Evolutionary conservation across 257 asterid species (phyloP).

Genomic region (Avicennia marina): DNA sequence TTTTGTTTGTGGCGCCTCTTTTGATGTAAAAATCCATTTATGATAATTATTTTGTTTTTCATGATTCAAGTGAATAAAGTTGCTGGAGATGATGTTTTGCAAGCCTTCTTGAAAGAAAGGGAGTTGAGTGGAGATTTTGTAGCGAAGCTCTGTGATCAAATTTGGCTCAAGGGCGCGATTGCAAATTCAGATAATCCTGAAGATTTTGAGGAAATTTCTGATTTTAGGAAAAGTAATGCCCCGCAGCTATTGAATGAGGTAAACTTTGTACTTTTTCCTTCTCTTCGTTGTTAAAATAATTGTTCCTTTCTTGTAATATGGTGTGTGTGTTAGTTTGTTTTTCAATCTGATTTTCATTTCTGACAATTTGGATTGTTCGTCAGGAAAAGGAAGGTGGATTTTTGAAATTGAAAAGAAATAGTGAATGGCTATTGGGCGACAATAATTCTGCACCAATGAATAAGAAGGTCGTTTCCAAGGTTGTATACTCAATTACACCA

Average conservation of each 20-base stretch:
- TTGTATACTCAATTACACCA: conserved; percentile 21
- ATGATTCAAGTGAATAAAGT: conserved; percentile 38
- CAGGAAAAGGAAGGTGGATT: conserved; percentile 69
- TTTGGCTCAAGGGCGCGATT: conserved; percentile 49
- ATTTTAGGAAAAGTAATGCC: conserved; percentile 5
- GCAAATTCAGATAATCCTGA: conserved; percentile 15
- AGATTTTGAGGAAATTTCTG: conserved; percentile 23
- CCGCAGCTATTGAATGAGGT: conserved; percentile 42
- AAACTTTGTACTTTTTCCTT: background rate
- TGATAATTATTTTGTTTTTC: background rate
- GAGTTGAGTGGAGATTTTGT: conserved; percentile 67
- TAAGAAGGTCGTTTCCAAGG: conserved; percentile 68
- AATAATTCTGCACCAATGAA: conserved; percentile 56
- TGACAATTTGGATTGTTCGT: conserved; percentile 18
- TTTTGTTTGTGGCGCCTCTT: background rate
- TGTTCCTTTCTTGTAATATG: background rate
- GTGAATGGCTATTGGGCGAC: conserved; percentile 79
- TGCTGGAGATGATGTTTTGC: conserved; percentile 55
- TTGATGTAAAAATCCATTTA: background rate
- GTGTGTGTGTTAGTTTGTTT: background rate
- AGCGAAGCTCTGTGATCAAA: conserved; percentile 57
- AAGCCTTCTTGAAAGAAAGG: conserved; percentile 67
- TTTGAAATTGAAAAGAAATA: conserved; percentile 65
- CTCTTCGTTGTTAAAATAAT: background rate
- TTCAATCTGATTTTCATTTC: background rate